Evolutionary conservation across 1,139 yeast genomes (phyloP), one percentile per base, ranked within the genome.

Genomic region (Pichia norvegensis): DNA sequence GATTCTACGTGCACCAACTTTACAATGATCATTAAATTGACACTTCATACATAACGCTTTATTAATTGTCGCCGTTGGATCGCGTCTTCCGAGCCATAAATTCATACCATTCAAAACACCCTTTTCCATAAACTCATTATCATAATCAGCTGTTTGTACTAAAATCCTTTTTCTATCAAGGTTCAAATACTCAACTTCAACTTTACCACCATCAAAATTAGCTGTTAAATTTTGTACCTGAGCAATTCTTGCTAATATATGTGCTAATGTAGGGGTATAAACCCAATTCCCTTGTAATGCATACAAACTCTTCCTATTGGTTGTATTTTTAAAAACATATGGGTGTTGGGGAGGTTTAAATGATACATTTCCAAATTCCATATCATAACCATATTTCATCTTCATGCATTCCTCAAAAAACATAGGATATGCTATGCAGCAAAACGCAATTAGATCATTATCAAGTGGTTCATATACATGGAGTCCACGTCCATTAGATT

Each of bases 41-140:
- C 88, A 81, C 45, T 61, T 63, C 16, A 63, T 67, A 59, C 87
- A 80, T 2, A 52, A 56, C 45, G 57, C 46, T 39, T 61, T 63
- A 38, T 51, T 50, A 17, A 56, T 49, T 0, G 73, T 70, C 1
- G 68, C 67, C 33, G 53, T 53, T 0, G 85, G 82, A 4, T 57
- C 56, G 36, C 80, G 61, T 21, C 61, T 53, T 0, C 86, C 86
- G 52, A 67, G 65, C 86, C 86, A 81, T 52, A 78, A 75, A 16
- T 58, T 54, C 42, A 73, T 52, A 4, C 80, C 68, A 10, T 59
- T 51, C 0, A 51, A 41, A 2, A 73, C 58, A 11, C 68, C 63
- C 6, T 51, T 40, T 1, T 59, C 13, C 19, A 46, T 46, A 1
- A 74, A 52, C 6, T 54, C 58, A 0, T 51, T 46, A 14, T 57